These are phyloP conservation scores for Lasiosphaeris hirsuta DNA, from an alignment of 495 filamentous ascomycete genomes.

Conservation along the genomic window DNA sequence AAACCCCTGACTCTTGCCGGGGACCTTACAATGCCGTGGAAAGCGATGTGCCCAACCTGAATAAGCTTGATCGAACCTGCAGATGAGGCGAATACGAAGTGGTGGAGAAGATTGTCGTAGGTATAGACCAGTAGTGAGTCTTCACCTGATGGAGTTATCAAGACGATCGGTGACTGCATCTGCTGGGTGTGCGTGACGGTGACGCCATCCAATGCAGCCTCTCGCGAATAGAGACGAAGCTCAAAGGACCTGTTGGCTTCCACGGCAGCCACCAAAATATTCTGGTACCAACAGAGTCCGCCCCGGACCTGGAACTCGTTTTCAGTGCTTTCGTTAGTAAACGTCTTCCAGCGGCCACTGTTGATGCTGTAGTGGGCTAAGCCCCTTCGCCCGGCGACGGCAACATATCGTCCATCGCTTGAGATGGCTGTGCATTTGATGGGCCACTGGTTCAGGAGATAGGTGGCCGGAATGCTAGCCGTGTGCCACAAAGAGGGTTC, in stretches of 20 bases:
- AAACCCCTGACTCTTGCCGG: constrained; percentile 88
- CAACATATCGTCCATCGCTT: constrained; percentile 88
- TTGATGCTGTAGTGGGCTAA: constrained; percentile 94
- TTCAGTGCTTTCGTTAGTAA: constrained; percentile 74
- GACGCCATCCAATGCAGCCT: constrained; percentile 70
- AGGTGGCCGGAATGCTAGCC: constrained; percentile 77
- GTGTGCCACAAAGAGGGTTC: constrained; percentile 92
- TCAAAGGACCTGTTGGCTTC: constrained; percentile 81
- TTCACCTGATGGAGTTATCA: constrained; percentile 82
- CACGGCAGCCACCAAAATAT: constrained; percentile 90
- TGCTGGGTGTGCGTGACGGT: constrained; percentile 70
- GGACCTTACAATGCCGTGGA: constrained; percentile 92
- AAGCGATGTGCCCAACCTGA: constrained; percentile 92
- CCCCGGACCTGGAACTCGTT: constrained; percentile 89
- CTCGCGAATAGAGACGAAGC: constrained; percentile 88
- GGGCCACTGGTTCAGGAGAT: constrained; percentile 88
- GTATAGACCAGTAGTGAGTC: constrained; percentile 96
- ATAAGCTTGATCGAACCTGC: constrained; percentile 69
- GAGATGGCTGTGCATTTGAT: constrained; percentile 83
- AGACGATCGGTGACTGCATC: constrained; percentile 78
- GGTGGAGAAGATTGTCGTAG: constrained; percentile 91
- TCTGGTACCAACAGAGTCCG: constrained; percentile 98
- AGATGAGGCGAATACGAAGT: constrained; percentile 79
- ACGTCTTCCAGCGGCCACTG: constrained; percentile 94
- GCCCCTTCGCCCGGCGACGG: constrained; percentile 87